phyloP scores from a whole-genome alignment of 441 rosid genomes.

The Jatropha podagrica region DNA sequence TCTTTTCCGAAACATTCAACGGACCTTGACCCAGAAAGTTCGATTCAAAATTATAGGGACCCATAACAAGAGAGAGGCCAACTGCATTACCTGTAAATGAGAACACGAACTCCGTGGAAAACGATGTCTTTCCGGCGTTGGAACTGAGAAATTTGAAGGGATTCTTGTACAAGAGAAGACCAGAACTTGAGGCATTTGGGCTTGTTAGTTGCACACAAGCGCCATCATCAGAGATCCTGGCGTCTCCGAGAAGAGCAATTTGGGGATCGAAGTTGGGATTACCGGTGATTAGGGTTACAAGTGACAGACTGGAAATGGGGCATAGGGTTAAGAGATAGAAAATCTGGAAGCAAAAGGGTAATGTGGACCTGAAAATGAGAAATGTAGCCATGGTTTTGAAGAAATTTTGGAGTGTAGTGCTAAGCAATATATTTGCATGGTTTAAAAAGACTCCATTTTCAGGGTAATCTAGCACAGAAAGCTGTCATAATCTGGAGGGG shows the following conservation, averaged over 20 bases:
- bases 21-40: conserved; percentile 33
- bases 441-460: neutral
- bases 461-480: neutral
- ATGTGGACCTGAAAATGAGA: conserved; percentile 3
- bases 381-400: conserved; percentile 28
- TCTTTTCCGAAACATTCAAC: conserved; percentile 32
- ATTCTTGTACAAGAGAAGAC: conserved; percentile 30
- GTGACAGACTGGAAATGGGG: conserved; percentile 23
- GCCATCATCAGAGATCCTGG: conserved; percentile 25
- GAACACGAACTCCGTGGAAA: conserved; percentile 43
- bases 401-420: neutral
- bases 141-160: conserved; percentile 36
- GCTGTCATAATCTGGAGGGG: neutral
- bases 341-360: conserved; percentile 17
- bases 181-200: conserved; percentile 34
- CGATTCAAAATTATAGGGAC: conserved; percentile 32
- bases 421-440: neutral
- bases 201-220: conserved; percentile 30
- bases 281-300: conserved; percentile 19
- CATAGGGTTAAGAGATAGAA: conserved; percentile 22
- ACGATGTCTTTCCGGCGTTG: conserved; percentile 28
- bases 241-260: conserved; percentile 40
- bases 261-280: conserved; percentile 33
- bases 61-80: conserved; percentile 41
- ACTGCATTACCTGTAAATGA: conserved; percentile 36